These are phyloP conservation scores for Daedalea quercina DNA, from an alignment of 768 basidiomycete species.

Conservation along the genomic window DNA sequence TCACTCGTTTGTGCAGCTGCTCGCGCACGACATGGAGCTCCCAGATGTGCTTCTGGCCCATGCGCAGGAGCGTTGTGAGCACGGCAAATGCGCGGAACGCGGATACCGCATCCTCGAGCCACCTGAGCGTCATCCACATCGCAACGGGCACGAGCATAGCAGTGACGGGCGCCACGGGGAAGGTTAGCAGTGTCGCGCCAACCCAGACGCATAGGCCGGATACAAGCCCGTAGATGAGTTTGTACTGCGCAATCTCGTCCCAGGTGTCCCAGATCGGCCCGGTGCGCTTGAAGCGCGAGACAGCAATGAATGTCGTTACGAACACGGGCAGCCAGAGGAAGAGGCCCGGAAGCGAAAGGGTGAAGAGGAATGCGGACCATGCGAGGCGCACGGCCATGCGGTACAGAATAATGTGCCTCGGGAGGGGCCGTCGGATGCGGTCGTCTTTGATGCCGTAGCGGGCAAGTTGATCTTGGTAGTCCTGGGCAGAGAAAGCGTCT, in stretches of 20 bases:
- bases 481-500: slow-evolving; percentile 29
- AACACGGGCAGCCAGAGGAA: slow-evolving; percentile 82
- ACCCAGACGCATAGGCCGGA: slow-evolving; percentile 70
- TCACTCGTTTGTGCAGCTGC: slow-evolving; percentile 57
- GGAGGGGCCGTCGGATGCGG: slow-evolving; percentile 63
- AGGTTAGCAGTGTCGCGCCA: slow-evolving; percentile 44
- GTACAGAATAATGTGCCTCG: slow-evolving; percentile 45
- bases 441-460: slow-evolving; percentile 78
- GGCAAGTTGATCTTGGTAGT: slow-evolving; percentile 68
- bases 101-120: slow-evolving; percentile 80
- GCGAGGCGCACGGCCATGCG: slow-evolving; percentile 59
- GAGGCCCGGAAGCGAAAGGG: slow-evolving; percentile 69
- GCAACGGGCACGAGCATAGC: slow-evolving; percentile 54
- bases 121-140: slow-evolving; percentile 90
- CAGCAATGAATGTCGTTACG: slow-evolving; percentile 58
- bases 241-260: slow-evolving; percentile 89
- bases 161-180: slow-evolving; percentile 55
- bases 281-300: slow-evolving; percentile 70
- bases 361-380: slow-evolving; percentile 58
- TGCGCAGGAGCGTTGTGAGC: slow-evolving; percentile 52
- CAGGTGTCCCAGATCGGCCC: slow-evolving; percentile 83
- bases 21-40: slow-evolving; percentile 46
- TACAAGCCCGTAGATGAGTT: slow-evolving; percentile 74
- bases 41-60: slow-evolving; percentile 52
- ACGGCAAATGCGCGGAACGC: slow-evolving; percentile 69